Percentiles rank a stretch among this genome's conserved stretches.
Conservation (phyloP, 1,139 yeast species). For the Pichia sp. region DNA sequence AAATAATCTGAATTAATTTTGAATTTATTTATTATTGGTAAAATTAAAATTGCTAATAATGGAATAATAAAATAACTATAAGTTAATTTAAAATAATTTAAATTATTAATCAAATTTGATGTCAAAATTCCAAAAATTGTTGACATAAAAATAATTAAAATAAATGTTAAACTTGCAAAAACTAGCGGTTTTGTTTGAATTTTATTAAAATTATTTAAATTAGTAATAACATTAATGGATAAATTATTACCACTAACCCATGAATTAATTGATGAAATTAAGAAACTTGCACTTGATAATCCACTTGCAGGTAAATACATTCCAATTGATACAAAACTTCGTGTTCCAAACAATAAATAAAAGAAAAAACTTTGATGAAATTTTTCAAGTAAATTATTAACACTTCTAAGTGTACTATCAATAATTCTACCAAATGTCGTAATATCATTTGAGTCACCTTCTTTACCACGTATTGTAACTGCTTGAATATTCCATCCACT, state of each 20-base stretch:
- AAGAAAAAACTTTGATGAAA: constrained; percentile 97
- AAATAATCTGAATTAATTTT: constrained; percentile 24
- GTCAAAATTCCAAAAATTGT: constrained; percentile 19
- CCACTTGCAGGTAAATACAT: constrained; percentile 88
- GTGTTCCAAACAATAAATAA: constrained; percentile 75
- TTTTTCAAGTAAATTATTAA: constrained; percentile 87
- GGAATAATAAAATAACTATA: constrained; percentile 9
- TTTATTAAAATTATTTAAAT: constrained; percentile 3
- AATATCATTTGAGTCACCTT: constrained; percentile 59
- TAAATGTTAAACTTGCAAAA: constrained; percentile 18
- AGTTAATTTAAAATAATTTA: constrained; percentile 3
- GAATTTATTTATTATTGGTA: constrained; percentile 10
- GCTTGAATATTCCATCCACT: constrained; percentile 97
- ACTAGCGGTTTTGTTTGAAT: constrained; percentile 18
- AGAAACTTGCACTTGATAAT: constrained; percentile 62
- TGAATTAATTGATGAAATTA: constrained; percentile 62
- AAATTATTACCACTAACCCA: constrained; percentile 38
- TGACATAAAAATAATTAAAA: constrained; percentile 10
- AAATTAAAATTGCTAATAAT: neutral
- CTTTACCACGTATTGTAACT: constrained; percentile 63
- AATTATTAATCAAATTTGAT: constrained; percentile 12
- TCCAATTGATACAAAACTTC: constrained; percentile 83
- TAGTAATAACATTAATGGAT: constrained; percentile 10
- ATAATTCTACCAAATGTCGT: constrained; percentile 89
- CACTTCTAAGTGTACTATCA: constrained; percentile 82